Base-by-base conservation (phyloP, 2,329 filamentous ascomycete species). In the Neonectria faginata region DNA sequence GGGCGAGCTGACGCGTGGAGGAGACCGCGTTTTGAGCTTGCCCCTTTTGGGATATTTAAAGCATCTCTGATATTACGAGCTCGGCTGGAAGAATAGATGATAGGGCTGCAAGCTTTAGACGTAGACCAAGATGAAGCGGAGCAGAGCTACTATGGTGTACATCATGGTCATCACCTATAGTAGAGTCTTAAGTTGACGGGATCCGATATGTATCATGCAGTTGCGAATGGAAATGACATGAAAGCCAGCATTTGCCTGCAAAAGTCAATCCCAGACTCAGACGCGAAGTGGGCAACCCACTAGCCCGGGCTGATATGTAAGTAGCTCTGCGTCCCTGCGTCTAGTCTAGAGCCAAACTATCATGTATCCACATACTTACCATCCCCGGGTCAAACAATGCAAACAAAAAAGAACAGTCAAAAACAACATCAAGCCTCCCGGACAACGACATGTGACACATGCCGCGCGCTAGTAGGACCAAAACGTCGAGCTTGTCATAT, bases 1-100 rank as follows among this genome's bases (percentile, higher is more conserved):
- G 50, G 41, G 33, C 9, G 42, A 62, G 60, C 51, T 48, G 57
- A 52, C 57, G 63, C 53, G 57, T 47, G 57, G 66, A 62, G 59
- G 54, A 62, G 56, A 63, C 60, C 56, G 41, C 58, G 53, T 59
- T 60, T 36, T 27, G 48, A 57, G 57, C 59, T 67, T 64, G 27
- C 62, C 56, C 56, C 61, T 53, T 69, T 62, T 58, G 41, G 50
- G 51, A 47, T 39, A 8, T n/a, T 39, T 51, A 50, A 63, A 61
- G 58, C 57, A 61, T 64, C 31, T 44, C 36, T 39, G 14, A 60
- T 58, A 20, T 62, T 41, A 27, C 44, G 42, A 20, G 50, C 50
- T 33, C 51, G 18, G 54, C n/a, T 53, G 52, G 52, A 14, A 51
- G n/a, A 31, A 39, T 22, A 33, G 27, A 18, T 55, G 36, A 33